phyloP scores from a whole-genome alignment of 805 yeast genomes.

The Dipodascus geniculatus region DNA sequence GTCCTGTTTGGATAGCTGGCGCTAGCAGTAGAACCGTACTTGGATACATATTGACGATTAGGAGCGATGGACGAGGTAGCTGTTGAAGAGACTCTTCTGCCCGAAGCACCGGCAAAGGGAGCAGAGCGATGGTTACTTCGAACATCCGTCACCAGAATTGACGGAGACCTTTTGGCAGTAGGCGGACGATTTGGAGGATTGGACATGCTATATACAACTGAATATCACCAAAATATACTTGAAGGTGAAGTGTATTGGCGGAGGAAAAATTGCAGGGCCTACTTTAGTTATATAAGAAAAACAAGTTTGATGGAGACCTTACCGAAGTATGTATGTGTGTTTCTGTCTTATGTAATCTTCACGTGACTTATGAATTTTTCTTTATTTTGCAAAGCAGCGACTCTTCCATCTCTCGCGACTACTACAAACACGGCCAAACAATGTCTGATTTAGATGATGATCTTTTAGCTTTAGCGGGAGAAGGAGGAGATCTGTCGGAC shows the following conservation, averaged over 20 bases:
- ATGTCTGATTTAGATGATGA: conserved; percentile 93
- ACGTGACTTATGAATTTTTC: too few relatives aligned
- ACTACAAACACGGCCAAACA: not conserved
- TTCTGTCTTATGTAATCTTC: not conserved
- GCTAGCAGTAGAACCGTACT: not conserved
- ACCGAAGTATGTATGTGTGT: not conserved
- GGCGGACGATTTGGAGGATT: conserved; percentile 25
- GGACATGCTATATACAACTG: not conserved
- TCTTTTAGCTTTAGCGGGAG: conserved; percentile 89
- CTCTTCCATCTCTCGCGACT: not conserved
- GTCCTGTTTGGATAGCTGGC: not conserved
- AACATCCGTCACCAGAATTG: conserved; percentile 85
- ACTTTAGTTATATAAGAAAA: not conserved
- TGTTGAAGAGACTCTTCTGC: not conserved
- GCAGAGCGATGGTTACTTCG: conserved; percentile 39
- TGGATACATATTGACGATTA: not conserved
- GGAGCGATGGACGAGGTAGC: not conserved
- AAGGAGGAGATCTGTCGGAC: conserved; percentile 34
- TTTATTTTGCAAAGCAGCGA: not conserved
- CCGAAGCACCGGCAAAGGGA: conserved; percentile 24
- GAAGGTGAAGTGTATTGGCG: not conserved
- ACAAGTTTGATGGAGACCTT: not conserved
- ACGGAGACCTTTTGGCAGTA: conserved; percentile 81
- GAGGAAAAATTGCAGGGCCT: not conserved
- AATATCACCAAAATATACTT: not conserved